Evolutionary conservation across 2,329 filamentous ascomycete genomes (phyloP), one percentile per base, ranked within the genome.

Genomic region (Xylaria sp.): DNA sequence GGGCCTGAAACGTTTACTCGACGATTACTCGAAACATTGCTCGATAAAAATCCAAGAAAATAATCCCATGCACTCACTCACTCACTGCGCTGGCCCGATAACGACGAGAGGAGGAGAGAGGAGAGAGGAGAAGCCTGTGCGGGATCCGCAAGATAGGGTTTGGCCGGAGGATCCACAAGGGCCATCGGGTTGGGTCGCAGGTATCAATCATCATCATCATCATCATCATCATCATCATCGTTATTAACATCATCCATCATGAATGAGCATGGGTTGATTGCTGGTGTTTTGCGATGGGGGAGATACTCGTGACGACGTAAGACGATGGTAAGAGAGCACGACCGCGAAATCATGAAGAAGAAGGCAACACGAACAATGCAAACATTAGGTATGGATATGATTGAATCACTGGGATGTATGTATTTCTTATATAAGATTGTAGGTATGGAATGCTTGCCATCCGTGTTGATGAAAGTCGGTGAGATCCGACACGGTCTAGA

Each of bases 11-110:
- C 20, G 13, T 54, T 58, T 58, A 60, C 50, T 63, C 57, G 57
- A 58, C 18, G 18, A 60, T 67, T 69, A 63, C 61, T 67, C 63
- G 65, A 58, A 63, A 67, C 57, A 55, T 63, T 62, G 63, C 58
- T 62, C 61, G 63, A 66, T 65, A 59, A 51, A 54, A 61, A 64
- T 42, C 24, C 11, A 7, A 21, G 17, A 20, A 38, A 45, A 16
- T 41, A 19, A 40, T 16, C 16, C 24, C 18, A 20, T n/a, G 24
- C 26, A 19, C 22, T 21, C 13, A 13, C 34, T n/a, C n/a, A n/a
- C n/a, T n/a, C n/a, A n/a, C n/a, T n/a, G n/a, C n/a, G n/a, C n/a
- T n/a, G n/a, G n/a, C n/a, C n/a, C n/a, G n/a, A n/a, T n/a, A n/a
- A n/a, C n/a, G n/a, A n/a, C n/a, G n/a, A n/a, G n/a, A n/a, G n/a